A percentile compares a stretch with the other conserved stretches of the same genome.
phyloP scores from a whole-genome alignment of 257 asterid genomes.

The Forsythia viridissima region DNA sequence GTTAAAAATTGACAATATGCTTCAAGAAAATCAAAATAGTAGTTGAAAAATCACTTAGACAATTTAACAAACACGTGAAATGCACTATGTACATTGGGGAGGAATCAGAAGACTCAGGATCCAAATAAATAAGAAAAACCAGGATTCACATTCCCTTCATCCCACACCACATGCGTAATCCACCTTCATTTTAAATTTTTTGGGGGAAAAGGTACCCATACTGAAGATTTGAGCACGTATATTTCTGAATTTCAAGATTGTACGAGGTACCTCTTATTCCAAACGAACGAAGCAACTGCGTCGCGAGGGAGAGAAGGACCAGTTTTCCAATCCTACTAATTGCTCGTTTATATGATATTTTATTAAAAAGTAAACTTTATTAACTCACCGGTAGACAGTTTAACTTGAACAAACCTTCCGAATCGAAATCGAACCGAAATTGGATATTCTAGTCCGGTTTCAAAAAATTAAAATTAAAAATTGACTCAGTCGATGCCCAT shows the following conservation, averaged over 20 bases:
- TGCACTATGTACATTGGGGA: not conserved
- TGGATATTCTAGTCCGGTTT: no score
- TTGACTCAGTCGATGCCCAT: no score
- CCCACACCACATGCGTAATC: not conserved
- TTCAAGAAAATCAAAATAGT: not conserved
- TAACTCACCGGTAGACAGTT: no score
- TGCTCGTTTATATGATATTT: no score
- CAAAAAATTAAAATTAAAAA: no score
- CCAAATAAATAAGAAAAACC: not conserved
- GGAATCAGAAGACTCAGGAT: not conserved
- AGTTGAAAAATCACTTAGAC: constrained; percentile 4
- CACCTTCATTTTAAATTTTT: not conserved
- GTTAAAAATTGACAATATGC: not conserved
- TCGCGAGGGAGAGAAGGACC: no score
- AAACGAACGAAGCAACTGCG: not conserved
- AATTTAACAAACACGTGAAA: constrained; percentile 35
- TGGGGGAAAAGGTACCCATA: not conserved
- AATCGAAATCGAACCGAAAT: no score
- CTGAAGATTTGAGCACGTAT: not conserved
- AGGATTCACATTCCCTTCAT: not conserved
- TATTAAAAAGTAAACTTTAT: no score
- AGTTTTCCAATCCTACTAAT: no score
- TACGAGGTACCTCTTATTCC: not conserved
- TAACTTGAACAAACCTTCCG: no score
- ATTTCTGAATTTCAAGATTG: not conserved